phyloP scores from a whole-genome alignment of 2,329 filamentous ascomycete species.

The Blastomyces emzantsi region DNA sequence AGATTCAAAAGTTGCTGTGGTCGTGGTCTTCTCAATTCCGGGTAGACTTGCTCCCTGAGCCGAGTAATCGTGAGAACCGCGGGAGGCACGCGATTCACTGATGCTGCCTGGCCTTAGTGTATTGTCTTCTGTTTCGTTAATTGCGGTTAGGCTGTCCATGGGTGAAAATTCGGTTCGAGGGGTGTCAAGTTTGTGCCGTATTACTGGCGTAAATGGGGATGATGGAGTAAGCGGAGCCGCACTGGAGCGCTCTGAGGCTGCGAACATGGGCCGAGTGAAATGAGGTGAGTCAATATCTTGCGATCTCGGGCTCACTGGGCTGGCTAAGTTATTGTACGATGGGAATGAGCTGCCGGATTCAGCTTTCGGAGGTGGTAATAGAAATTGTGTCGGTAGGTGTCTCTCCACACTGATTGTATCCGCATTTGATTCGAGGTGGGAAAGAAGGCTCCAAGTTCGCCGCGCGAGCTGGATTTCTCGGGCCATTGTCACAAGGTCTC shows the following conservation, averaged over 20 bases:
- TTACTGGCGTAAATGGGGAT: constrained; percentile 13
- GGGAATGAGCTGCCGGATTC: constrained; percentile 10
- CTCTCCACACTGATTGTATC: constrained; percentile 34
- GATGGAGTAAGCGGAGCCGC: constrained; percentile 6
- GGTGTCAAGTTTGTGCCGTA: constrained; percentile 7
- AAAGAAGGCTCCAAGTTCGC: constrained; percentile 32
- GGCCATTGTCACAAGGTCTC: constrained; percentile 27
- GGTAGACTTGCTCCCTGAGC: background rate
- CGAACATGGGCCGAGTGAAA: background rate
- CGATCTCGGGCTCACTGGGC: constrained; percentile 6
- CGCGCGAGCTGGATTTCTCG: constrained; percentile 32
- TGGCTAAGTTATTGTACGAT: constrained; percentile 1
- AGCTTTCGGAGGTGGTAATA: constrained; percentile 26
- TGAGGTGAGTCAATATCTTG: background rate
- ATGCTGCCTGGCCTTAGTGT: background rate
- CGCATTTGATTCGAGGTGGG: constrained; percentile 30
- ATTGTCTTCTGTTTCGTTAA: constrained; percentile 11
- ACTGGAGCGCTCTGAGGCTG: constrained; percentile 2
- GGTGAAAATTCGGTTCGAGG: constrained; percentile 9
- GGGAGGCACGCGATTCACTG: constrained; percentile 1
- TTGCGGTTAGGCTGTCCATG: constrained; percentile 7
- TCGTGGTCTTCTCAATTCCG: background rate
- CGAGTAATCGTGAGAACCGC: background rate
- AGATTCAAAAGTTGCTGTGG: constrained; percentile 3
- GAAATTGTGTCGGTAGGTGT: constrained; percentile 31